A percentile compares a stretch with the other conserved stretches of the same genome.
phyloP scores from a whole-genome alignment of 805 yeast species.

The Starmerella scarabaei region DNA sequence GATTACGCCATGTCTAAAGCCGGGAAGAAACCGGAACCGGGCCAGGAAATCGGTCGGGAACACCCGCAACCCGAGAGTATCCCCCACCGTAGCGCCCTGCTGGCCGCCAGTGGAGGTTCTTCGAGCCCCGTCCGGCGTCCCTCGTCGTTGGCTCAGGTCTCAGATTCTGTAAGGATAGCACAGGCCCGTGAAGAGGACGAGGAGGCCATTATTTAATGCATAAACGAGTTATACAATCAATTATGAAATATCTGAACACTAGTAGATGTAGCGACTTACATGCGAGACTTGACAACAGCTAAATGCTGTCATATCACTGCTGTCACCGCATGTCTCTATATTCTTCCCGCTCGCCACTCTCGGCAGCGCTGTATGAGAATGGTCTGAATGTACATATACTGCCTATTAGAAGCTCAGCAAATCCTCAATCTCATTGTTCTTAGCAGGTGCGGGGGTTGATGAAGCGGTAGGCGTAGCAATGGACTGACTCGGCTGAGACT shows the following conservation, averaged over 20 bases:
- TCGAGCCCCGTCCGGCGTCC: conserved; percentile 22
- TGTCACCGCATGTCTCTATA: too few relatives aligned
- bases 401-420: conserved; percentile 14
- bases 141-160: conserved; percentile 17
- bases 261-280: too few relatives aligned
- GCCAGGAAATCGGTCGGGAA: conserved; percentile 21
- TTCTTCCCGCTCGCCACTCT: too few relatives aligned
- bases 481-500: conserved; percentile 13
- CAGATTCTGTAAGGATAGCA: conserved; percentile 10
- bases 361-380: too few relatives aligned
- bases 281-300: too few relatives aligned
- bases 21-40: conserved; percentile 23
- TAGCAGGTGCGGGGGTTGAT: not conserved
- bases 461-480: conserved; percentile 5
- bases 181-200: conserved; percentile 7
- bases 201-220: not conserved
- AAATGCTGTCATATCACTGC: too few relatives aligned
- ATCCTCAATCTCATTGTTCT: conserved; percentile 3
- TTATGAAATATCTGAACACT: too few relatives aligned
- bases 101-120: conserved; percentile 13
- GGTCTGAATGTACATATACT: too few relatives aligned
- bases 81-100: conserved; percentile 20
- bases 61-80: conserved; percentile 23
- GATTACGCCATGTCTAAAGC: conserved; percentile 69
- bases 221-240: not conserved